These are phyloP conservation scores for Pleurotus tuber-regium DNA, from an alignment of 768 basidiomycete species.

Conservation along the genomic window DNA sequence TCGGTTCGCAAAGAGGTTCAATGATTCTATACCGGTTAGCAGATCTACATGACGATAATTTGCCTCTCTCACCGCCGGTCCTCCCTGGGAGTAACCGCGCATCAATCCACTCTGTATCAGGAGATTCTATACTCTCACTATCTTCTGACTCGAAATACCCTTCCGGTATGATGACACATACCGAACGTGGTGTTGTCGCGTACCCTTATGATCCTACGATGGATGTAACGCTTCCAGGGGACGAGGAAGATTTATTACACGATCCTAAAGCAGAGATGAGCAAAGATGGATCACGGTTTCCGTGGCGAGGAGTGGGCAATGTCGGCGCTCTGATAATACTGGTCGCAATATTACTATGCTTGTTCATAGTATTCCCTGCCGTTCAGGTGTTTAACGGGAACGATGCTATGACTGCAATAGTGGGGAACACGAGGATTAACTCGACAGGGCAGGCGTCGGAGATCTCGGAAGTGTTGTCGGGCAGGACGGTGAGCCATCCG, in stretches of 20 bases:
- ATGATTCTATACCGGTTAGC: conserved; percentile 26
- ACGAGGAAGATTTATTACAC: conserved; percentile 64
- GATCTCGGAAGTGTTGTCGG: neutral
- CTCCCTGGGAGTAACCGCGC: conserved; percentile 13
- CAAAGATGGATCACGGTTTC: conserved; percentile 17
- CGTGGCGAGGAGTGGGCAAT: conserved; percentile 48
- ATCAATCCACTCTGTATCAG: conserved; percentile 17
- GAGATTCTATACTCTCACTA: conserved; percentile 15
- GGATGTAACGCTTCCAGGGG: conserved; percentile 35
- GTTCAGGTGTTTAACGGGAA: conserved; percentile 36
- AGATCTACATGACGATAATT: conserved; percentile 15
- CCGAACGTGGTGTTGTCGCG: conserved; percentile 43
- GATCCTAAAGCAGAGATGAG: conserved; percentile 34
- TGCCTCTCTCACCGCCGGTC: conserved; percentile 16
- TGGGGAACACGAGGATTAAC: conserved; percentile 61
- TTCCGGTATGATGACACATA: conserved; percentile 3
- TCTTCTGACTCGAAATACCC: conserved; percentile 10
- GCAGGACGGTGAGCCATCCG: neutral
- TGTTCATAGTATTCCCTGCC: conserved; percentile 85
- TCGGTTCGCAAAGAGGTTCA: conserved; percentile 15
- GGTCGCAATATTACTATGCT: conserved; percentile 49
- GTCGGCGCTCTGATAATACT: conserved; percentile 61
- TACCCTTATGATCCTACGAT: conserved; percentile 60
- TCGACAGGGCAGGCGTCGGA: conserved; percentile 57
- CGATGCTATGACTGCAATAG: conserved; percentile 38